Conservation (phyloP, 441 rosid genomes). For the Eruca vesicaria region DNA sequence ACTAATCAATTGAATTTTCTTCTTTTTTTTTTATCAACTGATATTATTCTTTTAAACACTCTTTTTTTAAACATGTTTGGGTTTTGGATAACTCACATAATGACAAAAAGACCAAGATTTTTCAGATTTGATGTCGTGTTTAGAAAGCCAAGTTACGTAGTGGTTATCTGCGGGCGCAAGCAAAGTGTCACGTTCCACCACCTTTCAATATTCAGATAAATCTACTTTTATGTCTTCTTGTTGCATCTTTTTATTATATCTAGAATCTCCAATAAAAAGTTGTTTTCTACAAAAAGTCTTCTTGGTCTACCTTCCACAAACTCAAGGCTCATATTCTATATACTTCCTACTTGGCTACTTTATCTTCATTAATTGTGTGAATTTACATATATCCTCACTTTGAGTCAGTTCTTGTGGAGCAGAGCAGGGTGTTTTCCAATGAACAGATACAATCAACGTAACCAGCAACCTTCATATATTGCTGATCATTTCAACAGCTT, state of each 20-base stretch:
- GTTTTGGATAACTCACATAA: neutral
- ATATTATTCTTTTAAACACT: too few species aligned
- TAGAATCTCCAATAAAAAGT: neutral
- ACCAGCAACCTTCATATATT: constrained; percentile 46
- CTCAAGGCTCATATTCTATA: constrained; percentile 6
- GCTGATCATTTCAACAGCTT: constrained; percentile 72
- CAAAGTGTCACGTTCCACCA: constrained; percentile 28
- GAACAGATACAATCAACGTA: constrained; percentile 28
- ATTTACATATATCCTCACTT: neutral
- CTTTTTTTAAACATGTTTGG: neutral
- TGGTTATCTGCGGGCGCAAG: constrained; percentile 23
- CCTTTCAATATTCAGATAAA: constrained; percentile 31
- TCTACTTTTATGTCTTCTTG: neutral
- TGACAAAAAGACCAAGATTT: neutral
- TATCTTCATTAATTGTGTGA: neutral
- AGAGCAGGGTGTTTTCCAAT: constrained; percentile 26
- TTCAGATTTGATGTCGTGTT: constrained; percentile 23
- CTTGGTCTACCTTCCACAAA: constrained; percentile 1
- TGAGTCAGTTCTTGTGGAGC: constrained; percentile 9
- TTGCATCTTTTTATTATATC: neutral
- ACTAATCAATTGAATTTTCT: too few species aligned
- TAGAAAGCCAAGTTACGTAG: neutral
- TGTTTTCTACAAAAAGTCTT: constrained; percentile 1
- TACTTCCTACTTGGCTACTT: constrained; percentile 1
- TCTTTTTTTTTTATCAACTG: too few species aligned